Conservation (phyloP, 2,329 filamentous ascomycete species). For the Lachnellula subtilissima region DNA sequence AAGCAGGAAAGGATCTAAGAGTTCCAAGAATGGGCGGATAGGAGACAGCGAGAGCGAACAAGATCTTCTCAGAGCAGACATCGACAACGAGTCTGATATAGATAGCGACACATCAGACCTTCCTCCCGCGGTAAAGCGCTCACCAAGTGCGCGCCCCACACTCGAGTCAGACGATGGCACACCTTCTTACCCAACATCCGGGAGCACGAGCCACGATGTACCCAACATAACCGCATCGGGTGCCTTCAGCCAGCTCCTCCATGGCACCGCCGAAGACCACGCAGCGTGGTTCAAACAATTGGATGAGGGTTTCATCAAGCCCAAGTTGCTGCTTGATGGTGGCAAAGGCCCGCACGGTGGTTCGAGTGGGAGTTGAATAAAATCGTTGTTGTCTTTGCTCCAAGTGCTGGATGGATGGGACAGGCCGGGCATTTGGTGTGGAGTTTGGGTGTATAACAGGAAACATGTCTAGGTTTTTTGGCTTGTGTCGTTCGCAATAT, state of each 20-base stretch:
- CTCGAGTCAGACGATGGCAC: constrained; percentile 7
- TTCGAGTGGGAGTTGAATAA: constrained; percentile 16
- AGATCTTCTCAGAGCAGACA: constrained; percentile 48
- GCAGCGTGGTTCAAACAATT: constrained; percentile 85
- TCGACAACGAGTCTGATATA: constrained; percentile 53
- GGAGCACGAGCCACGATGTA: constrained; percentile 25
- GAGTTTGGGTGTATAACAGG: not conserved
- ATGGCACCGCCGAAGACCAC: constrained; percentile 74
- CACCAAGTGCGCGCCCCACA: constrained; percentile 13
- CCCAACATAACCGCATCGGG: constrained; percentile 59
- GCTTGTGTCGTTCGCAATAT: no score
- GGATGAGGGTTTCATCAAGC: constrained; percentile 96
- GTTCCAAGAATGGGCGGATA: constrained; percentile 26
- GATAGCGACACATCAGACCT: constrained; percentile 65
- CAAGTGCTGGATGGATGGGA: constrained; percentile 4
- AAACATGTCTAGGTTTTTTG: no score
- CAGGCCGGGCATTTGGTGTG: not conserved
- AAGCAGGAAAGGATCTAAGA: constrained; percentile 47
- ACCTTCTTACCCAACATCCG: constrained; percentile 32
- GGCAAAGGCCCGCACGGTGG: constrained; percentile 29
- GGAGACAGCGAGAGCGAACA: constrained; percentile 47
- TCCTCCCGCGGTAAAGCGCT: constrained; percentile 50
- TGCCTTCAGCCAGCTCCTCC: constrained; percentile 76
- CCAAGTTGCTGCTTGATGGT: constrained; percentile 77
- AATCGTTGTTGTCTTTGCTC: not conserved